These are phyloP conservation scores for Metarhizium sp. DNA, from an alignment of 2,329 filamentous ascomycete species.

Conservation along the genomic window DNA sequence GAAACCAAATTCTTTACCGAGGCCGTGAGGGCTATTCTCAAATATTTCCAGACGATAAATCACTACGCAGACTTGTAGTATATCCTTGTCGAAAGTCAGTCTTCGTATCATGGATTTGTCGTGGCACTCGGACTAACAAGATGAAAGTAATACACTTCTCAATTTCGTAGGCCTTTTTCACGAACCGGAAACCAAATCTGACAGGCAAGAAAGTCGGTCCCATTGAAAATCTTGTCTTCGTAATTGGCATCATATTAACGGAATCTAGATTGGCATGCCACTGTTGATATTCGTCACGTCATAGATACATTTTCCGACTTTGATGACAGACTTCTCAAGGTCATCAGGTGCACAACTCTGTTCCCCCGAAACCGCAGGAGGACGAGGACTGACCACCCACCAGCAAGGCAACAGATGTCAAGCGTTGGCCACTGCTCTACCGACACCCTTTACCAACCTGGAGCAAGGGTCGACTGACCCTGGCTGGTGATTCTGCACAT, in stretches of 20 bases:
- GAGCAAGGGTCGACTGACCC: conserved; percentile 20
- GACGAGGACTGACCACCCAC: background rate
- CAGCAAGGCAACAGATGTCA: conserved; percentile 25
- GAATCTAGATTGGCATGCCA: conserved; percentile 20
- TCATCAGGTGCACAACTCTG: conserved; percentile 16
- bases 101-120: background rate
- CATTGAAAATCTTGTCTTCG: background rate
- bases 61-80: conserved; percentile 18
- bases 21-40: conserved; percentile 15
- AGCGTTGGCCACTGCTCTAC: conserved; percentile 26
- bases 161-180: conserved; percentile 25
- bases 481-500: conserved; percentile 29
- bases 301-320: conserved; percentile 18
- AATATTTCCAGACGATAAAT: conserved; percentile 14
- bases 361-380: background rate
- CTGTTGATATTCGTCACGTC: conserved; percentile 19
- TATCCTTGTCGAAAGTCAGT: conserved; percentile 23
- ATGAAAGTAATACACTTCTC: conserved; percentile 19
- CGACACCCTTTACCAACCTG: conserved; percentile 22
- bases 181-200: conserved; percentile 12
- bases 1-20: conserved; percentile 21
- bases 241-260: background rate
- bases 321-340: conserved; percentile 15
- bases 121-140: background rate
- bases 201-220: conserved; percentile 12